A percentile compares a stretch with the other conserved stretches of the same genome.
These are phyloP conservation scores for Tremella fuciformis DNA, from an alignment of 768 basidiomycete genomes.

Conservation along the genomic window DNA sequence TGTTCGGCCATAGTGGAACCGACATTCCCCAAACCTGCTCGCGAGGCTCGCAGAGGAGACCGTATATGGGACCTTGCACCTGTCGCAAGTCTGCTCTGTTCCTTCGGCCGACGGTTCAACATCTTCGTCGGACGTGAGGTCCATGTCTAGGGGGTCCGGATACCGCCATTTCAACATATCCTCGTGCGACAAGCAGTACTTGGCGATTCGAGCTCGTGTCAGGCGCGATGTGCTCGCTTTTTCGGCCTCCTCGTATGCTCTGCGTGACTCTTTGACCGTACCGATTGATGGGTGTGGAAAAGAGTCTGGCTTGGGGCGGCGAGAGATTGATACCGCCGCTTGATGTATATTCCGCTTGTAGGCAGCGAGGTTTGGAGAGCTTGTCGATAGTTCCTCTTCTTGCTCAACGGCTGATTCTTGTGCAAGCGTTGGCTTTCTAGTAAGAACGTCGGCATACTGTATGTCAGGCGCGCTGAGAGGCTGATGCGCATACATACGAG, in stretches of 20 bases:
- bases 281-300: slow-evolving; percentile 46
- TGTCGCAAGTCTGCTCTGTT: slow-evolving; percentile 65
- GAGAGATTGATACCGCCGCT: slow-evolving; percentile 41
- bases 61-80: slow-evolving; percentile 68
- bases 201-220: slow-evolving; percentile 55
- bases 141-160: slow-evolving; percentile 63
- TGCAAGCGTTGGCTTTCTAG: slow-evolving; percentile 33
- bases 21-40: slow-evolving; percentile 59
- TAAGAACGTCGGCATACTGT: slow-evolving; percentile 35
- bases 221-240: slow-evolving; percentile 41
- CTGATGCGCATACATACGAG: slow-evolving; percentile 24
- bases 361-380: slow-evolving; percentile 30
- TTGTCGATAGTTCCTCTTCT: slow-evolving; percentile 41
- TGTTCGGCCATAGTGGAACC: slow-evolving; percentile 77
- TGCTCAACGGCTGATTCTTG: slow-evolving; percentile 33
- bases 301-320: slow-evolving; percentile 30
- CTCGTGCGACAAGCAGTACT: slow-evolving; percentile 61
- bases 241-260: slow-evolving; percentile 23
- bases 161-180: slow-evolving; percentile 69
- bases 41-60: slow-evolving; percentile 59
- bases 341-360: slow-evolving; percentile 49
- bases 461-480: background rate
- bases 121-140: slow-evolving; percentile 57
- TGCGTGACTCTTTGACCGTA: slow-evolving; percentile 47
- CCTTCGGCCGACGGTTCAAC: slow-evolving; percentile 63